These are phyloP conservation scores for Tuber indicum DNA, from an alignment of 495 filamentous ascomycete genomes.

Conservation along the genomic window DNA sequence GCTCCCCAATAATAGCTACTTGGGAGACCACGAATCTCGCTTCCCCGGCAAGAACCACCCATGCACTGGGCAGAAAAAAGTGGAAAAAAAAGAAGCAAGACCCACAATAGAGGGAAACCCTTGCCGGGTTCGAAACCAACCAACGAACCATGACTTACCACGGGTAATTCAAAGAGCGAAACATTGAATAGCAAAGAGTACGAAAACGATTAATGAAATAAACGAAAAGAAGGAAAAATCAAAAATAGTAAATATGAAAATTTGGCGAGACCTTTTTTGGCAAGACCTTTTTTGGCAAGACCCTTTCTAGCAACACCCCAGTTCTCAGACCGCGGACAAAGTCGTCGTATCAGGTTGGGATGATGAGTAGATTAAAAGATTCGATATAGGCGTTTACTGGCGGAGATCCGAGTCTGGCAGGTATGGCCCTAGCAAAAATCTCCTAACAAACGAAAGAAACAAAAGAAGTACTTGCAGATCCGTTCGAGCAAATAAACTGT, in stretches of 20 bases:
- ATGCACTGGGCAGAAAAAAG: constrained; percentile 18
- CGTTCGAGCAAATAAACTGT: constrained; percentile 25
- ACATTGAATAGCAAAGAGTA: constrained; percentile 13
- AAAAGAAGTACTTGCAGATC: constrained; percentile 26
- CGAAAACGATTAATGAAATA: constrained; percentile 27
- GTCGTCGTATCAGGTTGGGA: constrained; percentile 28
- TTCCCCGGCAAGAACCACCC: constrained; percentile 27
- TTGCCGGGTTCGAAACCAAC: constrained; percentile 31
- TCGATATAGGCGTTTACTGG: constrained; percentile 32
- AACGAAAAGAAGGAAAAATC: constrained; percentile 15
- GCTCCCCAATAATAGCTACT: constrained; percentile 10
- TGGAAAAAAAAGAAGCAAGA: constrained; percentile 18
- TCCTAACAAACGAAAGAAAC: constrained; percentile 31
- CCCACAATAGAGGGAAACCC: constrained; percentile 17
- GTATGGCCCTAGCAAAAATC: constrained; percentile 24
- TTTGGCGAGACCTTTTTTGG: constrained; percentile 38
- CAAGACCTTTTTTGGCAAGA: constrained; percentile 38
- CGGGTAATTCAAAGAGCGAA: constrained; percentile 24
- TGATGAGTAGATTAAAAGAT: constrained; percentile 24
- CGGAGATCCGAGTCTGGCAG: constrained; percentile 32
- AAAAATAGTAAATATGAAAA: constrained; percentile 22
- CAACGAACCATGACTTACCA: constrained; percentile 25
- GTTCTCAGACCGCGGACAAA: constrained; percentile 30
- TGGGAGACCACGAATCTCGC: constrained; percentile 13
- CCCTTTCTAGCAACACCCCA: constrained; percentile 32